A percentile compares a stretch with the other conserved stretches of the same genome.
Evolutionary conservation across 192 early-diverging fungal genomes (phyloP).

Genomic region (Podochytrium sp.): DNA sequence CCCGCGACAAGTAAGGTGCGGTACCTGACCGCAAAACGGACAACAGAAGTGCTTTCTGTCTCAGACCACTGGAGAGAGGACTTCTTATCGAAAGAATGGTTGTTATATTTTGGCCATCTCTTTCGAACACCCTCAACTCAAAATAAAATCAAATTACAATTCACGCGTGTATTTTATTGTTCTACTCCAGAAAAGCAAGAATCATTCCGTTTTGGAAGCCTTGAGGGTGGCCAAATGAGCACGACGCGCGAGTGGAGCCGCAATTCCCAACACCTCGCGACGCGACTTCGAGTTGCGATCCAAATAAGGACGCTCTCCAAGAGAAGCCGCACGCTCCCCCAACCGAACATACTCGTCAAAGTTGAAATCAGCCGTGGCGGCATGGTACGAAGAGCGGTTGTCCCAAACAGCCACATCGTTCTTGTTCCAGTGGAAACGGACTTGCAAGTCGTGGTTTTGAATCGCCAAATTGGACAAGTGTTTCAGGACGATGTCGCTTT

Average conservation of each 20-base stretch:
- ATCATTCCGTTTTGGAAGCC: too few species aligned
- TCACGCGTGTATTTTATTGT: too few species aligned
- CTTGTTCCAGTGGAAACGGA: constrained; percentile 53
- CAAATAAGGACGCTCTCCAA: constrained; percentile 50
- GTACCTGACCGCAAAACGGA: too few species aligned
- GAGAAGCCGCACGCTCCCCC: constrained; percentile 44
- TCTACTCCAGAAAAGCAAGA: too few species aligned
- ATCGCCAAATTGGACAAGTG: constrained; percentile 59
- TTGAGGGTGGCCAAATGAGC: constrained; percentile 14
- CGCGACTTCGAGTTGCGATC: constrained; percentile 26
- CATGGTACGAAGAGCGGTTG: constrained; percentile 42
- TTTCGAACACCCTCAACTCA: too few species aligned
- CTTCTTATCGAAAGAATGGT: too few species aligned
- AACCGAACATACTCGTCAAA: constrained; percentile 30
- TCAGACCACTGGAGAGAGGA: too few species aligned
- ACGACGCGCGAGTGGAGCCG: constrained; percentile 4
- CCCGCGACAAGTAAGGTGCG: too few species aligned
- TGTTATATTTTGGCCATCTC: too few species aligned
- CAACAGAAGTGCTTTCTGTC: too few species aligned
- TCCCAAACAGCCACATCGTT: constrained; percentile 56
- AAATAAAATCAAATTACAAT: too few species aligned
- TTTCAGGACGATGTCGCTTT: constrained; percentile 62
- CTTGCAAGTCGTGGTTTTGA: constrained; percentile 56
- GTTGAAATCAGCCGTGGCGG: constrained; percentile 42
- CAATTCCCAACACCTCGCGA: constrained; percentile 28